Base-by-base conservation (phyloP, 345 rosid species). In the Theobroma cacao region DNA sequence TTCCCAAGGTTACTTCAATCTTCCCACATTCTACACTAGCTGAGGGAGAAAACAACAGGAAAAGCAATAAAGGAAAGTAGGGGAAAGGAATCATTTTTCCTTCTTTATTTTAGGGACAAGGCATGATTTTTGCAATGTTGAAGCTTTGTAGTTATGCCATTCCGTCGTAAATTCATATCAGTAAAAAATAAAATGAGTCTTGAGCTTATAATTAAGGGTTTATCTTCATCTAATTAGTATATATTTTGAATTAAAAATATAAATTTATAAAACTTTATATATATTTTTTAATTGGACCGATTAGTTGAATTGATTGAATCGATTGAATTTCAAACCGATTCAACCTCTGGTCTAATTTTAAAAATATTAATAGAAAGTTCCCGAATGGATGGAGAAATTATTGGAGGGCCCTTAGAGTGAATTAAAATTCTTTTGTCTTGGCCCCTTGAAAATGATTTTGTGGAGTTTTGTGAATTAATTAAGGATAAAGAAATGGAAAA, bases 321-420 rank as follows among this genome's bases (percentile, higher is more conserved):
- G n/a, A n/a, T n/a, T n/a, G n/a, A n/a, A n/a, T n/a, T n/a, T n/a
- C n/a, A n/a, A n/a, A n/a, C n/a, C n/a, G n/a, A n/a, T n/a, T n/a
- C n/a, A n/a, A n/a, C n/a, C n/a, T n/a, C n/a, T n/a, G n/a, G n/a
- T n/a, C n/a, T n/a, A n/a, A n/a, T n/a, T n/a, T n/a, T n/a, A n/a
- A n/a, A n/a, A n/a, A n/a, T n/a, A n/a, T n/a, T n/a, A n/a, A n/a
- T n/a, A n/a, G n/a, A n/a, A n/a, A 17, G 60, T 3, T 55, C 50
- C 52, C 52, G 28, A 40, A 69, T 50, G 47, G 28, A 45, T 20
- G 68, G 41, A 55, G 56, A 77, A 40, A 79, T 74, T 40, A 75
- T 64, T 76, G 80, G 63, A 17, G 62, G 83, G 81, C 17, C 63
- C 70, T 12, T 26, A 20, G 59, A 65, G 69, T 68, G 81, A 74